Conservation (phyloP, 345 rosid species). For the Bruguiera gymnorhiza region DNA sequence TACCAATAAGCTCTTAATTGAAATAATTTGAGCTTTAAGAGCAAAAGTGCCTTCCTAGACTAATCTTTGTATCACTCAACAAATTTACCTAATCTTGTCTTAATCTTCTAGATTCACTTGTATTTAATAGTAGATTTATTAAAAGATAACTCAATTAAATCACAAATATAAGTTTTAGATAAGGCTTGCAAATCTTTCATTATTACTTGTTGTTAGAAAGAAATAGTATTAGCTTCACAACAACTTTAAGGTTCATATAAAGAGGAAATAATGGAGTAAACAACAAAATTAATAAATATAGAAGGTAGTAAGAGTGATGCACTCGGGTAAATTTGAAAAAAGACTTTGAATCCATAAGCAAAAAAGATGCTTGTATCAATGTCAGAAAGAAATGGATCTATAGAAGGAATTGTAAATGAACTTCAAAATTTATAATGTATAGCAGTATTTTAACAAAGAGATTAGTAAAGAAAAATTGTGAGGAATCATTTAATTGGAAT, state of each 20-base stretch:
- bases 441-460: too few relatives aligned
- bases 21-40: too few relatives aligned
- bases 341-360: not conserved
- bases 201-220: not conserved
- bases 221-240: not conserved
- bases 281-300: too few relatives aligned
- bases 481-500: not conserved
- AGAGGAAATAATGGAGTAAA: not conserved
- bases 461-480: too few relatives aligned
- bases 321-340: too few relatives aligned
- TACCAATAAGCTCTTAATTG: too few relatives aligned
- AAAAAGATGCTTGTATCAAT: not conserved
- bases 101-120: not conserved
- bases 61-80: not conserved
- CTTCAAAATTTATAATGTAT: too few relatives aligned
- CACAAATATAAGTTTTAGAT: not conserved
- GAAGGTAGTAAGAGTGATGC: too few relatives aligned
- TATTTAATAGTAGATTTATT: not conserved
- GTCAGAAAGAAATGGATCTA: not conserved
- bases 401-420: too few relatives aligned
- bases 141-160: not conserved
- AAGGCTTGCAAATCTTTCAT: not conserved
- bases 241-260: not conserved
- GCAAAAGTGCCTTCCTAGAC: too few relatives aligned
- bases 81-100: not conserved